phyloP scores from a whole-genome alignment of 1,284 basidiomycete species.

The Sphaerobolus stellatus region DNA sequence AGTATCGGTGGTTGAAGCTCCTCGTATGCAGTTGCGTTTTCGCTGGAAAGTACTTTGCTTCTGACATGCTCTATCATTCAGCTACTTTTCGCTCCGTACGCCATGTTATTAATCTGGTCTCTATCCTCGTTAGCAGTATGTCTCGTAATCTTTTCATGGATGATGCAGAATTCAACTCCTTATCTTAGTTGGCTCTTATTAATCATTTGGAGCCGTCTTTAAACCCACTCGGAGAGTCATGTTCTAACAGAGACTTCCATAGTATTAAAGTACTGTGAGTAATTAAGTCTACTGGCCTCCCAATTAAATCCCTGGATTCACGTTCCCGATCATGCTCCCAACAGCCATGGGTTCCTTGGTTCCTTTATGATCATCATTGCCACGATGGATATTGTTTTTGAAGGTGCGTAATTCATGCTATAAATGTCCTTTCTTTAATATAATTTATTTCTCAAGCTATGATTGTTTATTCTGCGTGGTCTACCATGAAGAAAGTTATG shows the following conservation, averaged over 20 bases:
- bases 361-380: neutral
- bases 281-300: neutral
- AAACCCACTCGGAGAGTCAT: neutral
- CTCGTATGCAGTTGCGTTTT: neutral
- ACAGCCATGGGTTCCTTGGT: neutral
- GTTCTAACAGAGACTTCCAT: too few relatives aligned
- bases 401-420: too few relatives aligned
- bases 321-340: neutral
- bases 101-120: neutral
- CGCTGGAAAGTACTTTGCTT: neutral
- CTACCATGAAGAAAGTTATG: too few relatives aligned
- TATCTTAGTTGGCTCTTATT: neutral
- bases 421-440: too few relatives aligned
- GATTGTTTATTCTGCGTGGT: too few relatives aligned
- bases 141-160: neutral
- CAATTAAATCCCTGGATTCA: neutral
- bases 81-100: conserved; percentile 1
- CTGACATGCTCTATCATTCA: neutral
- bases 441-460: too few relatives aligned
- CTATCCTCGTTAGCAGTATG: neutral
- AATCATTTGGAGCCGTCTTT: neutral
- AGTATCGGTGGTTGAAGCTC: neutral
- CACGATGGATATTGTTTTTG: neutral
- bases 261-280: too few relatives aligned
- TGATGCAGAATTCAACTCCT: neutral